A percentile compares a stretch with the other conserved stretches of the same genome.
These are phyloP conservation scores for Phalaenopsis hybrid DNA, from an alignment of 116 monocot species.

Conservation along the genomic window DNA sequence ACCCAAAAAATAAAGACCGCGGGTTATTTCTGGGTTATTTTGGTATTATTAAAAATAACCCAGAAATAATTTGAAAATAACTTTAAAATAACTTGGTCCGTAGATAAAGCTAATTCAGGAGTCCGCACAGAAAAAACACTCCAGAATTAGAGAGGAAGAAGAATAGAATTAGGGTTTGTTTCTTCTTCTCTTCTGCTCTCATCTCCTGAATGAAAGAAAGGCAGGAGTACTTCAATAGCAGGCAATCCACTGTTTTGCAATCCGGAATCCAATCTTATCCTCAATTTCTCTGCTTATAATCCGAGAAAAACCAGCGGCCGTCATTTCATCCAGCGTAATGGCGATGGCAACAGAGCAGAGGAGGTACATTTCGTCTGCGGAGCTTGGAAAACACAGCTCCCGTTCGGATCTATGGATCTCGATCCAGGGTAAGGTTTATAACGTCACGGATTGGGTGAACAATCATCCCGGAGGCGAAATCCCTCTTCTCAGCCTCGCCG, in stretches of 20 bases:
- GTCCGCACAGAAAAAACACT: too few species aligned
- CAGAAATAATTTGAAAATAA: too few species aligned
- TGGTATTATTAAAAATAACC: too few species aligned
- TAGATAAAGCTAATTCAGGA: too few species aligned
- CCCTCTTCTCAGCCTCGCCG: slow-evolving; percentile 15
- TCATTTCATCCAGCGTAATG: neutral
- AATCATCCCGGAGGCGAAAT: slow-evolving; percentile 18
- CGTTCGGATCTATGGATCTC: slow-evolving; percentile 28
- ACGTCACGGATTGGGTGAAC: slow-evolving; percentile 20
- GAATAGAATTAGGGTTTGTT: too few species aligned
- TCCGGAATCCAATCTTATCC: neutral
- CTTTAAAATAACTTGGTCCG: too few species aligned
- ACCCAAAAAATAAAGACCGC: too few species aligned
- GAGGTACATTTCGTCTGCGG: slow-evolving; percentile 17
- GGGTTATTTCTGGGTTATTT: too few species aligned
- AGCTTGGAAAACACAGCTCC: slow-evolving; percentile 18
- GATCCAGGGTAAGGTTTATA: slow-evolving; percentile 35
- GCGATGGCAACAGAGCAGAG: neutral
- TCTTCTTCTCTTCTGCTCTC: neutral
- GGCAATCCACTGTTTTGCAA: neutral
- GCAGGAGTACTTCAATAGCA: neutral
- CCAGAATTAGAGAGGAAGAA: too few species aligned
- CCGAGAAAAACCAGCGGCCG: neutral
- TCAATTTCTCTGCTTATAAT: neutral
- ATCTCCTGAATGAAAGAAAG: neutral